A percentile compares a stretch with the other conserved stretches of the same genome.
phyloP scores from a whole-genome alignment of 805 yeast genomes.

The Schwanniomyces pseudopolymorphus region DNA sequence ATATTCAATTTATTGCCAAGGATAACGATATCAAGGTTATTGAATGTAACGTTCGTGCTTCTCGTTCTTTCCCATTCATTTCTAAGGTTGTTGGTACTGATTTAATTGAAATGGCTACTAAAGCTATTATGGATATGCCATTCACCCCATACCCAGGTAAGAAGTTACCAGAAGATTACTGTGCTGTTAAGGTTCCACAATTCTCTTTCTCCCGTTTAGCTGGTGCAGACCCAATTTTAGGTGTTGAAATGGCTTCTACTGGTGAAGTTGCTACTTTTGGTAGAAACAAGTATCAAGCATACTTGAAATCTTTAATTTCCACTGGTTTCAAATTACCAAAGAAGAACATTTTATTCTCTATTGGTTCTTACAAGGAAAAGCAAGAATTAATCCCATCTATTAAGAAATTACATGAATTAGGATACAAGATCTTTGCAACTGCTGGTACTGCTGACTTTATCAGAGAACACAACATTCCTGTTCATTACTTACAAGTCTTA shows the following conservation, averaged over 20 bases:
- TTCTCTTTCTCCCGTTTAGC: constrained; percentile 95
- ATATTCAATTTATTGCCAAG: constrained; percentile 95
- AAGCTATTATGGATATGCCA: constrained; percentile 88
- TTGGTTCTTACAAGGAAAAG: constrained; percentile 97
- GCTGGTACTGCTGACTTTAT: constrained; percentile 99
- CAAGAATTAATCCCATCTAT: constrained; percentile 89
- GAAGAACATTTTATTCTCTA: constrained; percentile 88
- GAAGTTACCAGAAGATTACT: constrained; percentile 87
- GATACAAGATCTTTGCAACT: constrained; percentile 91
- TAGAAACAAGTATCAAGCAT: constrained; percentile 94
- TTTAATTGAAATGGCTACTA: constrained; percentile 95
- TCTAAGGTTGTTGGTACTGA: constrained; percentile 97
- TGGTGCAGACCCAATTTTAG: constrained; percentile 96
- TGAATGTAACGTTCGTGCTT: constrained; percentile 98
- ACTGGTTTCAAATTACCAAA: constrained; percentile 95
- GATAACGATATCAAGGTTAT: constrained; percentile 95
- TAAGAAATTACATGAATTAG: constrained; percentile 73
- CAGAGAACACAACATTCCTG: constrained; percentile 92
- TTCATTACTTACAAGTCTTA: constrained; percentile 89
- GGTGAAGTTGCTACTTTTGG: constrained; percentile 94
- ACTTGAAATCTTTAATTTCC: constrained; percentile 88
- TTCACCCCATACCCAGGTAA: constrained; percentile 87
- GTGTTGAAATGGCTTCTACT: constrained; percentile 99
- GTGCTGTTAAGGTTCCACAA: constrained; percentile 97
- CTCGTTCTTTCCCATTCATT: constrained; percentile 98